phyloP scores from a whole-genome alignment of 352 stramenopile genomes.

The Pythium aphanidermatum region DNA sequence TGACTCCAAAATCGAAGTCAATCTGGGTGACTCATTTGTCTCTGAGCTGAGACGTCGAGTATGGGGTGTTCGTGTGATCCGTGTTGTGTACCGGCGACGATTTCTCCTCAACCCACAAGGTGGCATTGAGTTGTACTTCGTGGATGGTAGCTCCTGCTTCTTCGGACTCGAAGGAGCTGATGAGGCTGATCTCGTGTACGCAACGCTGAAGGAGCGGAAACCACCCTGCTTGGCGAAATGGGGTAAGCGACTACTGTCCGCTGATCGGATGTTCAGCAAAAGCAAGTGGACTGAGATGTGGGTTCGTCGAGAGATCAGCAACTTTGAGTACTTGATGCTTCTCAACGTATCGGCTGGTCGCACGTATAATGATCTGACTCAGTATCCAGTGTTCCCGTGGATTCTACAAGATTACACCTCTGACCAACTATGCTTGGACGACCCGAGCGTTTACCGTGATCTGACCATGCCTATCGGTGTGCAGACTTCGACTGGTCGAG shows the following conservation, averaged over 20 bases:
- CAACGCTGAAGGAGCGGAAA: slow-evolving; percentile 71
- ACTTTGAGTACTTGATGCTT: slow-evolving; percentile 97
- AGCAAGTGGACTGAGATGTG: slow-evolving; percentile 87
- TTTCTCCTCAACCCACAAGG: slow-evolving; percentile 69
- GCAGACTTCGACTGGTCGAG: slow-evolving; percentile 39
- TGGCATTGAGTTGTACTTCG: slow-evolving; percentile 81
- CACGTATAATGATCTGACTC: slow-evolving; percentile 96
- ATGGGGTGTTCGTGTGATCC: slow-evolving; percentile 76
- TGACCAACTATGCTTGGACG: slow-evolving; percentile 89
- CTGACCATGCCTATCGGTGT: slow-evolving; percentile 96
- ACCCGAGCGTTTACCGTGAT: slow-evolving; percentile 93
- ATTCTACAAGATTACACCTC: slow-evolving; percentile 95
- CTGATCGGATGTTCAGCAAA: slow-evolving; percentile 68
- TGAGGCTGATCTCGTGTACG: slow-evolving; percentile 76
- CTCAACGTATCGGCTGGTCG: slow-evolving; percentile 94
- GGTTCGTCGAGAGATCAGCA: slow-evolving; percentile 80
- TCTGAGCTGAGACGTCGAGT: slow-evolving; percentile 67
- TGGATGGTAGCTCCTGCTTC: slow-evolving; percentile 76
- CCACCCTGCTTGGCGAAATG: slow-evolving; percentile 73
- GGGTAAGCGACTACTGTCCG: slow-evolving; percentile 63
- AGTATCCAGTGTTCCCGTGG: slow-evolving; percentile 99
- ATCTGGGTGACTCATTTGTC: slow-evolving; percentile 49
- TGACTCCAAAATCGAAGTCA: slow-evolving; percentile 27
- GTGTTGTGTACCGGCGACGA: slow-evolving; percentile 65
- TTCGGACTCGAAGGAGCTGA: slow-evolving; percentile 58